Evolutionary conservation across 164 flowering plant genomes (phyloP).

Genomic region (Saururus chinensis): DNA sequence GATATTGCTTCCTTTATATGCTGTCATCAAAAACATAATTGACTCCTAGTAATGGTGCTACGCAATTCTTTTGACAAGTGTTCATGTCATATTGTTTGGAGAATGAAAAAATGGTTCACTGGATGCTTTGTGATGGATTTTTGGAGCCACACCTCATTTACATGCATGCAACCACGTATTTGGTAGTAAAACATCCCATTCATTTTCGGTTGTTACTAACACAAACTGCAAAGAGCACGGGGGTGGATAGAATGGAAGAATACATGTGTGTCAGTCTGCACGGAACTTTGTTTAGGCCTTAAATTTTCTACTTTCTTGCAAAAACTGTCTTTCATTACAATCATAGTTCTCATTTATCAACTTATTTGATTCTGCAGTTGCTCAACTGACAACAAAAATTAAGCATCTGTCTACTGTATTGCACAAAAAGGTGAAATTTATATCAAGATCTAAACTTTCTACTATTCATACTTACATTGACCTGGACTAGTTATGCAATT

Average conservation of each 20-base stretch:
- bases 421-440: conserved; percentile 62
- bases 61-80: not conserved
- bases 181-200: too few relatives aligned
- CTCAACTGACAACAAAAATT: conserved; percentile 82
- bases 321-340: too few relatives aligned
- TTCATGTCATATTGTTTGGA: not conserved
- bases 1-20: not conserved
- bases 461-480: not conserved
- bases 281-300: too few relatives aligned
- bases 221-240: too few relatives aligned
- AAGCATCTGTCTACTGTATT: conserved; percentile 56
- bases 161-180: too few relatives aligned
- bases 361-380: conserved; percentile 36
- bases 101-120: not conserved
- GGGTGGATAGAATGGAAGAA: too few relatives aligned
- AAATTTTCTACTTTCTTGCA: too few relatives aligned
- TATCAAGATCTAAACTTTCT: not conserved
- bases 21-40: too few relatives aligned
- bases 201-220: too few relatives aligned
- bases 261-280: too few relatives aligned
- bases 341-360: not conserved
- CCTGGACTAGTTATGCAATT: not conserved
- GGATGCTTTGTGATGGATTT: too few relatives aligned
- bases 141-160: too few relatives aligned
- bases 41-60: not conserved